Evolutionary conservation across 768 basidiomycete genomes (phyloP).

Genomic region (Tricholoma flavovirens): DNA sequence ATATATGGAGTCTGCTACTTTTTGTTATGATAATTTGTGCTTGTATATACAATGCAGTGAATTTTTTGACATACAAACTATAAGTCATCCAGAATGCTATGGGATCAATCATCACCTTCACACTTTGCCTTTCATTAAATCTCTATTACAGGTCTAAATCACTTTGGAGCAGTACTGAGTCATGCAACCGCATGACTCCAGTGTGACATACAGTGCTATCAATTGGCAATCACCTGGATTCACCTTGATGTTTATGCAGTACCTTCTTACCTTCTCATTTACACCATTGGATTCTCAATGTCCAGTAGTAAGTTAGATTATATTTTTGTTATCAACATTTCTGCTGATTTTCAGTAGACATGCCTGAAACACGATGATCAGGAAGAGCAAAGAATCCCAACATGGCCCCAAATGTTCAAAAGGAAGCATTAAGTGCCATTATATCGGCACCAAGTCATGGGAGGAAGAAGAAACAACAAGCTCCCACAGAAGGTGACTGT

Average conservation of each 20-base stretch:
- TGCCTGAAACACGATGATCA: background rate
- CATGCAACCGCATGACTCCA: background rate
- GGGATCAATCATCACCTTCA: too few relatives aligned
- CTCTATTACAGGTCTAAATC: too few relatives aligned
- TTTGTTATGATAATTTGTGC: too few relatives aligned
- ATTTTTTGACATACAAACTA: too few relatives aligned
- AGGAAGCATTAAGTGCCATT: background rate
- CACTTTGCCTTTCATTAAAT: too few relatives aligned
- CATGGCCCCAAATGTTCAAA: background rate
- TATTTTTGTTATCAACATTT: background rate
- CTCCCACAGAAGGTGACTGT: too few relatives aligned
- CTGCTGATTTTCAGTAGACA: background rate
- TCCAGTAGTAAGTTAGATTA: background rate
- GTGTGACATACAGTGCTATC: background rate
- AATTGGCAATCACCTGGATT: background rate
- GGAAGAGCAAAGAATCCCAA: background rate
- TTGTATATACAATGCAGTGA: too few relatives aligned
- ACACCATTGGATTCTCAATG: background rate
- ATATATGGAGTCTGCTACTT: background rate
- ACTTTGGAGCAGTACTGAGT: too few relatives aligned
- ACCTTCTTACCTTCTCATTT: background rate
- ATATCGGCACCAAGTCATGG: background rate
- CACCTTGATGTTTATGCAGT: background rate
- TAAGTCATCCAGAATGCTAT: too few relatives aligned
- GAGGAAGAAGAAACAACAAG: background rate